Evolutionary conservation across 1,284 basidiomycete species (phyloP).

Genomic region (Rhodotorula sp.): DNA sequence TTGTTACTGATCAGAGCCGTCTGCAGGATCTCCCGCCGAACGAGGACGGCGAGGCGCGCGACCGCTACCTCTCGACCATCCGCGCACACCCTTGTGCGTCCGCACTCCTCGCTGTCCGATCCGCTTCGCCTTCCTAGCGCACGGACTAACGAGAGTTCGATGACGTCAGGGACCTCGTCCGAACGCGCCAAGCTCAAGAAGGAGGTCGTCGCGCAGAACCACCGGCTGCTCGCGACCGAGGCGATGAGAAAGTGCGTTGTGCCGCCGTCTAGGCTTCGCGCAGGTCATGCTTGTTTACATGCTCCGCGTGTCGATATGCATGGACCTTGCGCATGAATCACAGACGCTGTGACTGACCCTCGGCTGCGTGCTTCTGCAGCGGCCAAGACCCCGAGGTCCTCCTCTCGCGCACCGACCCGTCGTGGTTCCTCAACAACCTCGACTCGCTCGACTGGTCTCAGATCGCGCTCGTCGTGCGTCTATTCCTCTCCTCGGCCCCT

Average conservation of each 20-base stretch:
- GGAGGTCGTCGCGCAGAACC: constrained; percentile 29
- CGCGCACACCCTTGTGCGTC: constrained; percentile 21
- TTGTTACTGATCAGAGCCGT: too few species aligned
- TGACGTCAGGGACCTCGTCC: constrained; percentile 15
- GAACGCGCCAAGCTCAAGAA: constrained; percentile 27
- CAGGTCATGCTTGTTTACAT: too few species aligned
- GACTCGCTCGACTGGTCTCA: constrained; percentile 33
- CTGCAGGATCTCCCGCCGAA: constrained; percentile 29
- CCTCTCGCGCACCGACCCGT: neutral
- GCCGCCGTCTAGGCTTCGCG: neutral
- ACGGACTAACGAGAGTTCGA: too few species aligned
- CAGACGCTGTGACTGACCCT: too few species aligned
- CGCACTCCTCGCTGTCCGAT: neutral
- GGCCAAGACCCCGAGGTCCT: constrained; percentile 11
- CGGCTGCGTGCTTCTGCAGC: neutral
- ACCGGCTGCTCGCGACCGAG: constrained; percentile 16
- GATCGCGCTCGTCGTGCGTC: constrained; percentile 26
- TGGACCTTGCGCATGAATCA: too few species aligned
- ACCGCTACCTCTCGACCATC: constrained; percentile 21
- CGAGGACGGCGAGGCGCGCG: constrained; percentile 23
- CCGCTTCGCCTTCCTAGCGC: too few species aligned
- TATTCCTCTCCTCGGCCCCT: neutral
- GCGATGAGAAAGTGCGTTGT: constrained; percentile 10
- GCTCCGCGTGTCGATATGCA: neutral
- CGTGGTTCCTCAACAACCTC: constrained; percentile 15